Conservation (phyloP, 1,284 basidiomycete species). For the Wallemia ichthyophaga region DNA sequence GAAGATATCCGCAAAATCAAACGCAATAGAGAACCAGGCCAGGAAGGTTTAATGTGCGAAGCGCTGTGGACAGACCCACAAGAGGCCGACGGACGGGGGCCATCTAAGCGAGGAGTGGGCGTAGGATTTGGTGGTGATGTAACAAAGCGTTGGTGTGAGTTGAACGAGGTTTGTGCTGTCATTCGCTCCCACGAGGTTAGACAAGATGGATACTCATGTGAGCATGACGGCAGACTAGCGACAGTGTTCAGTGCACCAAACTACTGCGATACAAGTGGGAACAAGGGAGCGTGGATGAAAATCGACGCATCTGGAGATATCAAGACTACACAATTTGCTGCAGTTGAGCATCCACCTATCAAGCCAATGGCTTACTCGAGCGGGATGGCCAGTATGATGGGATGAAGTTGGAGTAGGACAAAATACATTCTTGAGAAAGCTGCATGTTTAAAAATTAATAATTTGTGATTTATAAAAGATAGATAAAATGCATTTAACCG, state of each 20-base stretch:
- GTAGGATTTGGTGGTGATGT: conserved; percentile 87
- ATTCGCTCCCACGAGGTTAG: conserved; percentile 93
- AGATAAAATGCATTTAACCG: neutral
- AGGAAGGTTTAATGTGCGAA: conserved; percentile 70
- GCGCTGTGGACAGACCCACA: conserved; percentile 84
- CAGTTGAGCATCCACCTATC: conserved; percentile 58
- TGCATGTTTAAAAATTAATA: neutral
- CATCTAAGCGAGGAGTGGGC: conserved; percentile 87
- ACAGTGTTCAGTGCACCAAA: conserved; percentile 63
- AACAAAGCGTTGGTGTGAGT: conserved; percentile 55
- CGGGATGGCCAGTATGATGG: neutral
- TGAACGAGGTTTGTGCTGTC: conserved; percentile 61
- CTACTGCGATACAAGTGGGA: conserved; percentile 33
- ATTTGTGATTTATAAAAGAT: neutral
- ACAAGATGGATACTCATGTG: conserved; percentile 50
- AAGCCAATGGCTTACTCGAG: conserved; percentile 59
- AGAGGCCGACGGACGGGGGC: conserved; percentile 60
- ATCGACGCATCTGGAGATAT: conserved; percentile 28
- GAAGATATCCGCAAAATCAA: conserved; percentile 72
- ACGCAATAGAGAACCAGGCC: conserved; percentile 68
- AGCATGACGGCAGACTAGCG: conserved; percentile 63
- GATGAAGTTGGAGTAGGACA: too few relatives aligned
- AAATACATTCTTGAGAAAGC: too few relatives aligned
- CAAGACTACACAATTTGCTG: conserved; percentile 32
- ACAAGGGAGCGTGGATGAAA: conserved; percentile 19